Conservation (phyloP, 495 filamentous ascomycete species). For the Trypethelium eluteriae region DNA sequence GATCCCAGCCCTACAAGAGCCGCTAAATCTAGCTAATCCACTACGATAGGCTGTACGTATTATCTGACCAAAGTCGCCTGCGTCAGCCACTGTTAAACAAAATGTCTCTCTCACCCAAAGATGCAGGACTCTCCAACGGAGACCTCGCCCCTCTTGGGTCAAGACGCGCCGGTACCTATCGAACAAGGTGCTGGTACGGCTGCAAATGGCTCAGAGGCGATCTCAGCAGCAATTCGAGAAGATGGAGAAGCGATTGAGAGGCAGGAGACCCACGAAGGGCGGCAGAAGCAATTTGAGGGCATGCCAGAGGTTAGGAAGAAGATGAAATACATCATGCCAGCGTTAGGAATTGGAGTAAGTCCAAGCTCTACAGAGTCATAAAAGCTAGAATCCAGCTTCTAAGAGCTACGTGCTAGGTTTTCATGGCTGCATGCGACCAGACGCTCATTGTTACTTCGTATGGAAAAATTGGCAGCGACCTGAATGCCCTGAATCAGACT, state of each 20-base stretch:
- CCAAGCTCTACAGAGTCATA: constrained; percentile 30
- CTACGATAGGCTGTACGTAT: neutral
- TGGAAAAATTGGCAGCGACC: constrained; percentile 70
- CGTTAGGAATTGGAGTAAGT: constrained; percentile 46
- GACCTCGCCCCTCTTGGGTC: constrained; percentile 30
- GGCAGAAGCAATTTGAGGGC: constrained; percentile 33
- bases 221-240: constrained; percentile 12
- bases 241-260: constrained; percentile 29
- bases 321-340: constrained; percentile 50
- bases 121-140: constrained; percentile 20
- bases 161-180: constrained; percentile 8
- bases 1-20: no score
- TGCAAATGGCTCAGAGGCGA: constrained; percentile 16
- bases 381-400: constrained; percentile 18
- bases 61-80: neutral
- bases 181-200: constrained; percentile 21
- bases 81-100: neutral
- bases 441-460: constrained; percentile 75
- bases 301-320: constrained; percentile 38
- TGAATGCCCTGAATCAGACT: constrained; percentile 68
- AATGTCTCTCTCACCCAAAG: neutral
- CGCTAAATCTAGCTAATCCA: no score
- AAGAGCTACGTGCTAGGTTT: constrained; percentile 42
- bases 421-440: constrained; percentile 69
- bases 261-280: constrained; percentile 22